Percentiles rank a stretch among this genome's conserved stretches.
Conservation (phyloP, 2,329 filamentous ascomycete species). For the Emericellopsis atlantica region DNA sequence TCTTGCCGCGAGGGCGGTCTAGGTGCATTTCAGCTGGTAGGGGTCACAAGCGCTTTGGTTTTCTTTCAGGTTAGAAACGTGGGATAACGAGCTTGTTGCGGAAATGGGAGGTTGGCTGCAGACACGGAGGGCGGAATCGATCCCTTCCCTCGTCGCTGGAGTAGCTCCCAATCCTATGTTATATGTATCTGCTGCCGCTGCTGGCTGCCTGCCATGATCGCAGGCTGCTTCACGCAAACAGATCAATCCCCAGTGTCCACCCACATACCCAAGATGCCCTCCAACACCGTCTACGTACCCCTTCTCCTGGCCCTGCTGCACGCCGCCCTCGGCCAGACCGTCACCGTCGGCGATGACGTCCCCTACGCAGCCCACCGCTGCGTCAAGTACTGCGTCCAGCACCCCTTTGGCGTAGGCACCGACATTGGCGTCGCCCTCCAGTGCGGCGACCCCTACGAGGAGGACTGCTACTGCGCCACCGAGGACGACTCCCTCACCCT, state of each 20-base stretch:
- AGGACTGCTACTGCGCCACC: slow-evolving; percentile 2
- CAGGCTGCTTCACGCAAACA: not conserved
- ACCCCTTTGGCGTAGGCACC: not conserved
- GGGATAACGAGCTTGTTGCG: too few relatives aligned
- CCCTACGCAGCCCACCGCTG: slow-evolving; percentile 1
- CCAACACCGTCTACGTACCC: not conserved
- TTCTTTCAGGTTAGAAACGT: too few relatives aligned
- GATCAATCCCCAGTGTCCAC: too few relatives aligned
- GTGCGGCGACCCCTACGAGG: slow-evolving; percentile 3
- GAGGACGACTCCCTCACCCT: not conserved
- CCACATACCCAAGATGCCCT: not conserved
- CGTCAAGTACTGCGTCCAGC: slow-evolving; percentile 1
- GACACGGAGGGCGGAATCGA: too few relatives aligned
- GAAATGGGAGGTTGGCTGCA: too few relatives aligned
- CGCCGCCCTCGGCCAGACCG: not conserved
- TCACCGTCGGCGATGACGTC: slow-evolving; percentile 1
- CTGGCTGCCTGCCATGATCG: not conserved
- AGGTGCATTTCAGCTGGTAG: too few relatives aligned
- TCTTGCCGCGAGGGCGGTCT: too few relatives aligned
- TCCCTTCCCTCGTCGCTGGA: too few relatives aligned
- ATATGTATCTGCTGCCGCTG: too few relatives aligned
- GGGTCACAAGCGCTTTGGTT: too few relatives aligned
- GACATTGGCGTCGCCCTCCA: slow-evolving; percentile 3
- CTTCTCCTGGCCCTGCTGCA: not conserved
- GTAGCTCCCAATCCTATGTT: too few relatives aligned